Evolutionary conservation across 148 eudicot species (phyloP), one percentile per base, ranked within the genome.

Genomic region (Simmondsia chinensis): DNA sequence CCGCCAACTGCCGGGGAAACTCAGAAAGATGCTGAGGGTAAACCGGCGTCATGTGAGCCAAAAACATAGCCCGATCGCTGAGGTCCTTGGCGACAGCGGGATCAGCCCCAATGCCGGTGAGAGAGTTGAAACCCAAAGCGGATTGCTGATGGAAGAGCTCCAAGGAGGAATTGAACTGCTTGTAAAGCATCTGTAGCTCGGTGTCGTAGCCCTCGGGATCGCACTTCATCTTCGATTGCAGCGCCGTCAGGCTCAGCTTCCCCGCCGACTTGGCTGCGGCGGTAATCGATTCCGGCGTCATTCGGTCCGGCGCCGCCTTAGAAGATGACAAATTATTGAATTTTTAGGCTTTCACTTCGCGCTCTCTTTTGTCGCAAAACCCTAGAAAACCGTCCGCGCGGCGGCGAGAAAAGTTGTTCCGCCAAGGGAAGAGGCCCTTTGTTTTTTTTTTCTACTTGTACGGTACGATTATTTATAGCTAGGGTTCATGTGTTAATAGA

Each of bases 191-290:
- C 5, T 35, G 29, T 0, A 91, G 71, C 54, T 91, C 97, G 1
- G 80, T 10, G 1, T 34, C 56, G 53, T 91, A 91, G 15, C 95
- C 81, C 47, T 79, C 94, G 0, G 97, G 88, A 25, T 91, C 97
- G 58, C 65, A 52, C 52, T 91, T 91, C 97, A 91, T 91, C 46
- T 85, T 91, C 0, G 97, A 82, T 38, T 85, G 97, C 6, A 91
- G 77, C 0, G 62, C 20, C 8, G 86, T 73, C 1, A 91, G 86
- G 61, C 77, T 74, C 3, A 65, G 56, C 50, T 63, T 78, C 39
- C 66, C 83, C 8, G 95, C 39, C 2, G 76, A 31, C 0, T 63
- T 70, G 0, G 93, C 82, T 10, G 94, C 56, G 14, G 97, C 84
- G 4, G 82, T 38, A 14, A 79, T 56, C 12, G 79, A 34, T 1